Evolutionary conservation across 2,329 filamentous ascomycete genomes (phyloP), one percentile per base, ranked within the genome.

Genomic region (Phialocephala subalpina): DNA sequence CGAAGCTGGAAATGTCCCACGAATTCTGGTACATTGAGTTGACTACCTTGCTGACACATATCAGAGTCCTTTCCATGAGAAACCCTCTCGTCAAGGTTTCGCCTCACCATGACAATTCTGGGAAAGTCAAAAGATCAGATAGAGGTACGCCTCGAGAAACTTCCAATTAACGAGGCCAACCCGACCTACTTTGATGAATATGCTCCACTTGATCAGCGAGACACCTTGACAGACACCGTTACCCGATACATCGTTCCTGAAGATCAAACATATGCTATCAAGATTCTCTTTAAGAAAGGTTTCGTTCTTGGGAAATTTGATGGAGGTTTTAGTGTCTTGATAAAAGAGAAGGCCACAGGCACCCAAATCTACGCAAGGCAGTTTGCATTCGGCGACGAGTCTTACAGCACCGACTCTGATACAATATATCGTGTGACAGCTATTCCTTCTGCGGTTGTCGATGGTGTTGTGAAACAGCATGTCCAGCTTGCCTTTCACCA

Each of bases 251-350:
- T 69, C n/a, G n/a, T 61, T 20, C 49, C 67, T 2, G 64, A 66
- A 40, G 25, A 58, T 18, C 49, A 47, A 6, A 20, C n/a, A 1
- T 69, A 66, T 27, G 63, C 61, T n/a, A 38, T 69, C 7, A 53
- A 69, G 16, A 20, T 69, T 29, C 64, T n/a, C 29, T 47, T 66
- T 0, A 66, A 63, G 49, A 63, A 65, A n/a, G 67, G 64, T 6
- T 67, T 53, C 35, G 18, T 36, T n/a, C 60, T 27, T 11, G 55
- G 35, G 1, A 25, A 55, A 18, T 60, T 18, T 27, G 38, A 58
- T n/a, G 36, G 38, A 14, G 25, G 35, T 7, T 38, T 56, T 16
- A 9, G n/a, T 2, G 35, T 60, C 18, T 16, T 14, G 4, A 22
- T 53, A 7, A 18, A 33, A 7, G 33, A 63, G 38, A 40, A 56